These are phyloP conservation scores for Syzygium jambos DNA, from an alignment of 345 rosid genomes.

Conservation along the genomic window DNA sequence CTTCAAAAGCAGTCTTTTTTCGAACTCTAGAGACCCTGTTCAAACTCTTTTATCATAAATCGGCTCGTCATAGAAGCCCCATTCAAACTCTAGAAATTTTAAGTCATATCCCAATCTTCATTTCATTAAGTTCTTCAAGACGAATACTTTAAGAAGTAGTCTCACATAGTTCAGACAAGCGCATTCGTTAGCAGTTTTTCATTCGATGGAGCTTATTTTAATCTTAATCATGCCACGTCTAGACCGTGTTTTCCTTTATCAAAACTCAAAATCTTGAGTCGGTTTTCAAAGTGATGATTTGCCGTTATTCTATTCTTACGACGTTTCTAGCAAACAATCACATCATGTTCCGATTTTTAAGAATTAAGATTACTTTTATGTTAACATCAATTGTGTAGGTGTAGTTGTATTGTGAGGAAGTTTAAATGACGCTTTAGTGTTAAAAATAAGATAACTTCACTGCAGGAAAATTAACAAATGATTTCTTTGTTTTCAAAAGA, in stretches of 20 bases:
- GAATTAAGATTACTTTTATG: neutral
- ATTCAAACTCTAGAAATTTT: too few species aligned
- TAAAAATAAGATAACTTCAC: neutral
- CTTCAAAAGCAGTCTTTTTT: neutral
- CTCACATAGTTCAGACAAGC: neutral
- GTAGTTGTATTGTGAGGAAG: neutral
- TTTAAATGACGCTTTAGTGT: neutral
- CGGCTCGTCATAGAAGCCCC: too few species aligned
- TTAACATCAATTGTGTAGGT: neutral
- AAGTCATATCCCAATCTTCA: too few species aligned
- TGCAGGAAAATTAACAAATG: neutral
- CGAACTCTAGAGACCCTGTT: too few species aligned
- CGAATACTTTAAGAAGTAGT: too few species aligned
- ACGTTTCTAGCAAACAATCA: neutral
- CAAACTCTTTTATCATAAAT: too few species aligned
- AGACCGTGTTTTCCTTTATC: accelerated
- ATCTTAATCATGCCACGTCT: neutral
- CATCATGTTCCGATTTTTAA: accelerated
- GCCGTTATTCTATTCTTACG: neutral
- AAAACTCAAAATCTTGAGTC: neutral
- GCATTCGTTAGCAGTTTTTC: neutral
- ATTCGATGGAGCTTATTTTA: neutral
- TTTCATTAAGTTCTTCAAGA: too few species aligned
- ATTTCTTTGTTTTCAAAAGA: neutral
- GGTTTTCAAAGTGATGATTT: too few species aligned